Base-by-base conservation (phyloP, 495 filamentous ascomycete species). In the Rostrohypoxylon terebratum region DNA sequence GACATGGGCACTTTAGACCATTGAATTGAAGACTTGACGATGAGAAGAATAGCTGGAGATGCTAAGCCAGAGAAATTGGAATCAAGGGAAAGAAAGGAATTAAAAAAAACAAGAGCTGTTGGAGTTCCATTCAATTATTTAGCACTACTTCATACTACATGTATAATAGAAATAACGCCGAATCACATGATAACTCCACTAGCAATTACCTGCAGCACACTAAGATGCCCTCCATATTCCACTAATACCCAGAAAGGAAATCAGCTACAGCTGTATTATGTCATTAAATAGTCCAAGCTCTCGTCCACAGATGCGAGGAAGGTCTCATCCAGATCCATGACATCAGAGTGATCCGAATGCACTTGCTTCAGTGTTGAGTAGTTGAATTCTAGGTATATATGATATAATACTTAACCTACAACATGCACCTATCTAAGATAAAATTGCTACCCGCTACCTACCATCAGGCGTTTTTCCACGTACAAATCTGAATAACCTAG, bases 271-370 rank as follows among this genome's bases (percentile, higher is more conserved):
- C n/a, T n/a, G n/a, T n/a, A n/a, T n/a, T n/a, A 58, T 68, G 61
- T 62, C 48, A 65, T 64, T 64, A 31, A 62, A 25, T 69, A 60
- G 65, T 54, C 71, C 60, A 69, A 73, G 71, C 71, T 69, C 60
- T 47, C 11, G 11, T 34, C 3, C n/a, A 61, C 69, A 8, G 8
- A 14, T 8, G 3, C 34, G 8, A 9, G 34, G 33, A 21, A 31
- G 18, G n/a, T 42, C n/a, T 62, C 20, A 57, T 16, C 14, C 20
- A 61, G 61, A 61, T 73, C 55, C 38, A 73, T 73, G 71, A 73
- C 71, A 69, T 73, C 66, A 69, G 16, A 42, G n/a, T 62, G 61
- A 73, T 42, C 54, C 28, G 61, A 48, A 44, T 54, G 42, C 21
- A 48, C 18, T 48, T 31, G 36, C 34, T 61, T 55, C 47, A 45